Base-by-base conservation (phyloP, 257 asterid genomes). In the Primulina eburnea region DNA sequence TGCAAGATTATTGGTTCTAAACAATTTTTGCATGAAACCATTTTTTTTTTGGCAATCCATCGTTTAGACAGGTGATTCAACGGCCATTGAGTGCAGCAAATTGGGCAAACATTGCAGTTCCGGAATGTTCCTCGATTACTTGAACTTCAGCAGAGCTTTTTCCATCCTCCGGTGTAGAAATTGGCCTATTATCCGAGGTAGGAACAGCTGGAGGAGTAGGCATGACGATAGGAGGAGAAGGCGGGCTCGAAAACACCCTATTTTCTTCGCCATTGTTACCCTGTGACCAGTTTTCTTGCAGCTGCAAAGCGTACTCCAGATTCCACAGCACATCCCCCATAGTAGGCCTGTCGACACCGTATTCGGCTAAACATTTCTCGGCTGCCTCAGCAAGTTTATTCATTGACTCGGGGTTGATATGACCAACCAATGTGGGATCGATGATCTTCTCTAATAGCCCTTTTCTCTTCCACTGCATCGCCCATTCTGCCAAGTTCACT, bases 271-370 rank as follows among this genome's bases (percentile, higher is more conserved):
- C 86, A 17, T 65, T 16, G 50, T 73, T 82, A 20, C 79, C 87
- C 64, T 81, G 82, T 1, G 82, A 63, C 33, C 83, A 79, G 28
- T 85, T 81, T 62, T 94, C 97, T 63, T 94, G 99, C 66, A 94
- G 70, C 77, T 94, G 99, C 82, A 94, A 60, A 8, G 99, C 93
- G 12, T 81, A 77, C 69, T 94, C 99, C 62, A 91, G 67, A 62
- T 91, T 89, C 97, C 99, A 94, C 74, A 94, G 30, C 30, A 94
- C 97, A 32, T 91, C 99, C 7, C 99, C 97, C 99, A 94, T 94
- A 0, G 88, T 85, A 0, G 99, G 99, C 77, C 99, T 70, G 26
- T 94, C 99, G 2, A 86, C 86, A 0, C 97, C 97, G n/a, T 88
- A 88, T 70, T 94, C 99, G 0, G 95, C 83, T 78, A 94, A 78